Conservation (phyloP, 1,139 yeast genomes). For the Diutina sp. region DNA sequence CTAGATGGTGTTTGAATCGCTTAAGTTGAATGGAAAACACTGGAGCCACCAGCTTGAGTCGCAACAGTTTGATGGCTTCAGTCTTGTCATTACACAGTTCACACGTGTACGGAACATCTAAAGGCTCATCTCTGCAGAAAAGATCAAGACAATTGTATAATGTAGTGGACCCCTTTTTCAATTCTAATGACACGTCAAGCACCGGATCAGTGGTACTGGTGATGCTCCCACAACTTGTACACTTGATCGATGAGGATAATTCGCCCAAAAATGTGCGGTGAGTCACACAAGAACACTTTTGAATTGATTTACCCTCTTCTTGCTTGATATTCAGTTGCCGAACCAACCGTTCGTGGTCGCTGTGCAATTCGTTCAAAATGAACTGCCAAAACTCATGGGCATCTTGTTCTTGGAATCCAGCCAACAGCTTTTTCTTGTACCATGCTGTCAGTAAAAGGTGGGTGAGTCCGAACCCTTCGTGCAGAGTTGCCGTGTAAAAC, state of each 20-base stretch:
- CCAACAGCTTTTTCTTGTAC: constrained; percentile 70
- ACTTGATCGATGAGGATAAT: constrained; percentile 60
- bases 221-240: constrained; percentile 52
- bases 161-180: constrained; percentile 23
- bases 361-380: constrained; percentile 71
- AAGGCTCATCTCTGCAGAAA: constrained; percentile 64
- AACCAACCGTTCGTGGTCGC: constrained; percentile 24
- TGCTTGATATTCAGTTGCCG: constrained; percentile 5
- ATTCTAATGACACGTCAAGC: constrained; percentile 78
- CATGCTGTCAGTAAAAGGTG: constrained; percentile 68
- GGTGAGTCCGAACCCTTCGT: constrained; percentile 65
- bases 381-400: constrained; percentile 98
- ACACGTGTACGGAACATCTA: constrained; percentile 68
- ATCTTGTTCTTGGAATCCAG: constrained; percentile 94
- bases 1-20: constrained; percentile 67
- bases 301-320: constrained; percentile 4
- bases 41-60: constrained; percentile 57
- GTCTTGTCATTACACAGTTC: constrained; percentile 47
- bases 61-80: constrained; percentile 58
- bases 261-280: constrained; percentile 74
- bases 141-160: constrained; percentile 58
- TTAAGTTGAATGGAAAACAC: constrained; percentile 78
- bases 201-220: constrained; percentile 77
- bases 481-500: constrained; percentile 40
- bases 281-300: constrained; percentile 60